These are phyloP conservation scores for Spizellomyces sp. DNA, from an alignment of 192 early-diverging fungal genomes.

Conservation along the genomic window DNA sequence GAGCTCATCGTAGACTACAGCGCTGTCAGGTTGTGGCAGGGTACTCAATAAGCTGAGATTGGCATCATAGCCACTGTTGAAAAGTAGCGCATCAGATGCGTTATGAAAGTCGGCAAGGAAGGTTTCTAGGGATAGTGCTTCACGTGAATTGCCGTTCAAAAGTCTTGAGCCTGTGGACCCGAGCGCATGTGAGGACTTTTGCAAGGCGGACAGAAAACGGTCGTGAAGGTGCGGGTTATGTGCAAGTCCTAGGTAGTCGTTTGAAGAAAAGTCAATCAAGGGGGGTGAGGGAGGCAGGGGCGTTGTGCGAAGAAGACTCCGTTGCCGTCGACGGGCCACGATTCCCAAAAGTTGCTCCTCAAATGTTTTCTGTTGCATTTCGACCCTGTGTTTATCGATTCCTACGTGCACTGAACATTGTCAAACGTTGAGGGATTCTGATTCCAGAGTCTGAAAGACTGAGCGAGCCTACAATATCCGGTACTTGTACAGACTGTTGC, in stretches of 20 bases:
- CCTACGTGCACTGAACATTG: too few species aligned
- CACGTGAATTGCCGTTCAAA: constrained; percentile 69
- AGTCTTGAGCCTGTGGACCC: constrained; percentile 81
- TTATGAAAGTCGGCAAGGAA: constrained; percentile 67
- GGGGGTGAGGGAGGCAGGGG: neutral
- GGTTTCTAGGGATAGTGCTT: constrained; percentile 64
- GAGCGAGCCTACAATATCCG: too few species aligned
- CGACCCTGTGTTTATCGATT: too few species aligned
- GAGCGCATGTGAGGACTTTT: constrained; percentile 23
- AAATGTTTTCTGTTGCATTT: too few species aligned
- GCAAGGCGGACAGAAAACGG: constrained; percentile 51
- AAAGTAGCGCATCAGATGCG: constrained; percentile 62
- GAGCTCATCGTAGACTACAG: constrained; percentile 71
- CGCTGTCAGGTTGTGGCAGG: constrained; percentile 66
- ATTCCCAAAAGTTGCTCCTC: neutral
- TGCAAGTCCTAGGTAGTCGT: constrained; percentile 80
- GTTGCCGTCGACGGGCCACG: neutral
- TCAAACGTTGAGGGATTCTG: too few species aligned
- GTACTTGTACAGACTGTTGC: too few species aligned
- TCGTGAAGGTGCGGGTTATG: constrained; percentile 47
- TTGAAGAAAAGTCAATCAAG: constrained; percentile 72
- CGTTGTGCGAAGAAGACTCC: constrained; percentile 12
- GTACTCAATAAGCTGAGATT: constrained; percentile 71
- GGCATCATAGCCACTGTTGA: constrained; percentile 89
- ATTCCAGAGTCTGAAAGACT: too few species aligned